These are phyloP conservation scores for Amorphotheca resinae DNA, from an alignment of 495 filamentous ascomycete species.

Conservation along the genomic window DNA sequence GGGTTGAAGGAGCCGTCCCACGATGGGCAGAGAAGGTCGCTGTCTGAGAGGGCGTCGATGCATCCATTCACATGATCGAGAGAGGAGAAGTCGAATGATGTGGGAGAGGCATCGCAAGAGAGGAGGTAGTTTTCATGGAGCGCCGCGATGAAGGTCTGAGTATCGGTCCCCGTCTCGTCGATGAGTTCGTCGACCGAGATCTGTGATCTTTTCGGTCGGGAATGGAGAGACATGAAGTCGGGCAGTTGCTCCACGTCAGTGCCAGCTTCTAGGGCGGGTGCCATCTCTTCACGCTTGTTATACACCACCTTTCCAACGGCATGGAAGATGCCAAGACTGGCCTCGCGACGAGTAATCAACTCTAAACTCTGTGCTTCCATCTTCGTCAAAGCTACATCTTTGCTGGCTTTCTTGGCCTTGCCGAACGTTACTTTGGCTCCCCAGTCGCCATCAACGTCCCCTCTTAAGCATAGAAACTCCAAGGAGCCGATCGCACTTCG, in stretches of 20 bases:
- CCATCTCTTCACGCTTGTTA: constrained; percentile 60
- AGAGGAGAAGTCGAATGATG: constrained; percentile 32
- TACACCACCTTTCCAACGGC: constrained; percentile 91
- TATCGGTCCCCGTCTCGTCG: constrained; percentile 83
- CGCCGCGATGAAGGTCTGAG: constrained; percentile 76
- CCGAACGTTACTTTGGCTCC: constrained; percentile 48
- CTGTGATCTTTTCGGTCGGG: constrained; percentile 53
- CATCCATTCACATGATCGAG: constrained; percentile 62
- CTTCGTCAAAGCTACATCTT: constrained; percentile 45
- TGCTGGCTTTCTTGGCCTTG: constrained; percentile 45
- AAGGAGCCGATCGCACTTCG: constrained; percentile 80
- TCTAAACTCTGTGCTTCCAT: constrained; percentile 62
- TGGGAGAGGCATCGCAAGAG: constrained; percentile 56
- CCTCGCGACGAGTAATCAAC: constrained; percentile 70
- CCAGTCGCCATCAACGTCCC: constrained; percentile 51
- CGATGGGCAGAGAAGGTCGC: constrained; percentile 62
- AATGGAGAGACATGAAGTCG: constrained; percentile 45
- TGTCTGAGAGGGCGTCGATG: constrained; percentile 74
- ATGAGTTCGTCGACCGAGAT: constrained; percentile 63
- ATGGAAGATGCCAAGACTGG: constrained; percentile 86
- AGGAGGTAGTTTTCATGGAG: constrained; percentile 89
- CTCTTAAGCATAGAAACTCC: constrained; percentile 78
- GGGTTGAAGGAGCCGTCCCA: constrained; percentile 42
- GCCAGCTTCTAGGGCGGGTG: constrained; percentile 19
- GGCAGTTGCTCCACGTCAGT: constrained; percentile 38